Evolutionary conservation across 1,284 basidiomycete genomes (phyloP).

Genomic region (Takashimella tepidaria): DNA sequence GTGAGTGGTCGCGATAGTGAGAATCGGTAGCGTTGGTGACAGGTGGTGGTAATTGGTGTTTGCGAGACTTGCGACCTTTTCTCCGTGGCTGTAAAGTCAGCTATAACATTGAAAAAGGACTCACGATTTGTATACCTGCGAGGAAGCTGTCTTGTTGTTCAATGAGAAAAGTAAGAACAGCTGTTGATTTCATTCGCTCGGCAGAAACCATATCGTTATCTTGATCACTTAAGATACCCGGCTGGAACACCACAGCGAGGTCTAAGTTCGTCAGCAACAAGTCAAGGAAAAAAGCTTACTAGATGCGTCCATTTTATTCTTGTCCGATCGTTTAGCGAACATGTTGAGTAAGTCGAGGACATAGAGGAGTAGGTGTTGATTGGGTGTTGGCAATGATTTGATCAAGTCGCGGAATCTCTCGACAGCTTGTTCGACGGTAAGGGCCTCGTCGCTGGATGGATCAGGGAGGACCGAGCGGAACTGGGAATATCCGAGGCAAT

Average conservation of each 20-base stretch:
- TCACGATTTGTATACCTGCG: constrained; percentile 41
- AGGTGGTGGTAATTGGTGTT: too few relatives aligned
- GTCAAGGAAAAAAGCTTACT: constrained; percentile 55
- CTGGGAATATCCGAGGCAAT: too few relatives aligned
- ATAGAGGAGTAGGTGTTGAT: constrained; percentile 92
- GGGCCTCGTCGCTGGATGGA: constrained; percentile 4
- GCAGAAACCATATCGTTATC: constrained; percentile 71
- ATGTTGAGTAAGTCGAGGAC: constrained; percentile 93
- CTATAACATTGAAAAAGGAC: too few relatives aligned
- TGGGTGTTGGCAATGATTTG: constrained; percentile 72
- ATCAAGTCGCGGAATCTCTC: constrained; percentile 71
- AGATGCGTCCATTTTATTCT: constrained; percentile 91
- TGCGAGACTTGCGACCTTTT: too few relatives aligned
- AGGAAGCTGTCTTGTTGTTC: constrained; percentile 49
- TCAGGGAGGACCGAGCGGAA: constrained; percentile 69
- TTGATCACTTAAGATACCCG: constrained; percentile 83
- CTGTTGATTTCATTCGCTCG: constrained; percentile 81
- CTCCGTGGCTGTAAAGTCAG: too few relatives aligned
- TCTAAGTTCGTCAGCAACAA: constrained; percentile 52
- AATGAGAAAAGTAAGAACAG: constrained; percentile 91
- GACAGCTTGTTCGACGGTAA: constrained; percentile 50
- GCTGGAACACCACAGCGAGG: constrained; percentile 89
- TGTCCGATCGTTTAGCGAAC: constrained; percentile 82
- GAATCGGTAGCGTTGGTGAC: too few relatives aligned
- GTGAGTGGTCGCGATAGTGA: background rate